A percentile compares a stretch with the other conserved stretches of the same genome.
Evolutionary conservation across 768 basidiomycete species (phyloP).

Genomic region (Panellus pusillus): DNA sequence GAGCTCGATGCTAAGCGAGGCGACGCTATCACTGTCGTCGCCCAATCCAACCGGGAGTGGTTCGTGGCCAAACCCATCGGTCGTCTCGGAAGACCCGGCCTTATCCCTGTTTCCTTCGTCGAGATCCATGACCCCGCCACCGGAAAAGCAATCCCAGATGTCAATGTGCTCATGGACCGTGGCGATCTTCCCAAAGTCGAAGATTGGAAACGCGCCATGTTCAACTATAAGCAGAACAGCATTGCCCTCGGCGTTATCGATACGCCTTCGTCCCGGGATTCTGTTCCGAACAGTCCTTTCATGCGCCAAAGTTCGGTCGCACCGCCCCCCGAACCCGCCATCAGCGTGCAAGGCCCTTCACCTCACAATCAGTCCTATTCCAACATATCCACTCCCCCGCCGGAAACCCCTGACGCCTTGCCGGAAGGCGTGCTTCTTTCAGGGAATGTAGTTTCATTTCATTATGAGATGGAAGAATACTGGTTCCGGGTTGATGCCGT

Average conservation of each 20-base stretch:
- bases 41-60: constrained; percentile 99
- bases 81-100: constrained; percentile 88
- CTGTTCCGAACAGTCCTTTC: constrained; percentile 46
- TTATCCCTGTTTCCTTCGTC: constrained; percentile 97
- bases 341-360: constrained; percentile 29
- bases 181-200: constrained; percentile 95
- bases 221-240: constrained; percentile 93
- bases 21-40: constrained; percentile 94
- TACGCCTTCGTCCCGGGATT: constrained; percentile 40
- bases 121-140: constrained; percentile 93
- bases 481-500: constrained; percentile 95
- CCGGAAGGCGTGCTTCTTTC: constrained; percentile 84
- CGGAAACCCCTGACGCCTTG: constrained; percentile 49
- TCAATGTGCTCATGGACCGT: constrained; percentile 76
- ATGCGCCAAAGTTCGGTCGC: constrained; percentile 23
- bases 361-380: constrained; percentile 26
- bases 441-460: constrained; percentile 94
- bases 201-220: constrained; percentile 96
- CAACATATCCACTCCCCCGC: constrained; percentile 29
- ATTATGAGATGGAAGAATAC: constrained; percentile 92
- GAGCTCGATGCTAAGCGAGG: constrained; percentile 94
- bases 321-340: constrained; percentile 24
- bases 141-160: constrained; percentile 72
- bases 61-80: constrained; percentile 99
- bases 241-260: constrained; percentile 95